Conservation (phyloP, 2,329 filamentous ascomycete genomes). For the Alternaria atra region DNA sequence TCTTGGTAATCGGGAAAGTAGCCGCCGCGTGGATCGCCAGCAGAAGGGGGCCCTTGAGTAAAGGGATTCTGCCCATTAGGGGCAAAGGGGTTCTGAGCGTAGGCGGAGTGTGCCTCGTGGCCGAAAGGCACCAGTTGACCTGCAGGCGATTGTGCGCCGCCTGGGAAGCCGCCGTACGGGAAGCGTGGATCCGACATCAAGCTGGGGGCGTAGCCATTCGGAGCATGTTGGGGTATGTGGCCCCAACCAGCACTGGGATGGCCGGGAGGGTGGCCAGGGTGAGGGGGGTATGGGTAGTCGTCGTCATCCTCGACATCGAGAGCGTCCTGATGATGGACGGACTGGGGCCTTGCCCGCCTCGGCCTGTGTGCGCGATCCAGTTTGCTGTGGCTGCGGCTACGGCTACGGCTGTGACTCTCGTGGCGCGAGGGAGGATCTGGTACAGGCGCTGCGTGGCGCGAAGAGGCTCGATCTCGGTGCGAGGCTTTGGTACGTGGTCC, state of each 20-base stretch:
- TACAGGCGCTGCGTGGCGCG: conserved; percentile 46
- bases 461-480: conserved; percentile 49
- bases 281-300: conserved; percentile 54
- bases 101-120: conserved; percentile 49
- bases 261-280: conserved; percentile 41
- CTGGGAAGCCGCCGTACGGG: conserved; percentile 38
- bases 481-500: conserved; percentile 51
- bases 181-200: conserved; percentile 49
- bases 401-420: conserved; percentile 44
- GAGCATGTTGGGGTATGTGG: conserved; percentile 45
- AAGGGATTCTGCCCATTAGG: conserved; percentile 40
- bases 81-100: conserved; percentile 46
- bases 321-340: conserved; percentile 52
- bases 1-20: conserved; percentile 49
- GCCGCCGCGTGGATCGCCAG: conserved; percentile 32
- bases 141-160: conserved; percentile 32
- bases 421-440: conserved; percentile 46
- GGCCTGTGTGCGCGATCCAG: conserved; percentile 41
- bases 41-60: conserved; percentile 31
- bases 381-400: conserved; percentile 45
- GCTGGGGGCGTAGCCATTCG: conserved; percentile 51
- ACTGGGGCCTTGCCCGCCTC: conserved; percentile 45
- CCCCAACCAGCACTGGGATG: conserved; percentile 50
- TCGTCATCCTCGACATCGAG: conserved; percentile 57
- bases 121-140: conserved; percentile 46